These are phyloP conservation scores for Aspergillus ustus DNA, from an alignment of 2,329 filamentous ascomycete genomes.

Conservation along the genomic window DNA sequence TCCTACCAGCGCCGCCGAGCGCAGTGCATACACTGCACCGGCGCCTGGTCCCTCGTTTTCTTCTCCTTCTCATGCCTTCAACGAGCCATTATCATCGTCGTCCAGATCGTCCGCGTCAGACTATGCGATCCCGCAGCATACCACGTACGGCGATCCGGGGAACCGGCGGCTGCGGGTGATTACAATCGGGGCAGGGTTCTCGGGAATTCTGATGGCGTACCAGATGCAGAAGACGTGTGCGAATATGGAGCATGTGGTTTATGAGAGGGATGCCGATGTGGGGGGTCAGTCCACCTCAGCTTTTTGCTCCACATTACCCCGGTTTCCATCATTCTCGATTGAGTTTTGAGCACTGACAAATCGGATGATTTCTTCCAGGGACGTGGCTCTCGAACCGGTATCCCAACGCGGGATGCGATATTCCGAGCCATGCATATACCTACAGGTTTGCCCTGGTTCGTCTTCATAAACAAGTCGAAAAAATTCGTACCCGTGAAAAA, in stretches of 20 bases:
- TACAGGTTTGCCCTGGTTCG: slow-evolving; percentile 6
- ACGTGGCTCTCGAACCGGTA: slow-evolving; percentile 23
- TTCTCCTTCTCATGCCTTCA: too few species aligned
- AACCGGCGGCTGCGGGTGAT: slow-evolving; percentile 10
- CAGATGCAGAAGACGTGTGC: slow-evolving; percentile 8
- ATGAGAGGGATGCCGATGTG: slow-evolving; percentile 14
- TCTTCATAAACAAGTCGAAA: not conserved
- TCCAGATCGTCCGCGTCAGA: not conserved
- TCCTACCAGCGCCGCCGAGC: too few species aligned
- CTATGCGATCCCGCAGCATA: not conserved
- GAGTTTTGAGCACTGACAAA: not conserved
- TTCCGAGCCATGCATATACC: slow-evolving; percentile 11
- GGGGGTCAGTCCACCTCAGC: not conserved
- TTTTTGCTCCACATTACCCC: too few species aligned
- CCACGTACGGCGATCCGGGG: slow-evolving; percentile 5
- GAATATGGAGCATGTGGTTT: slow-evolving; percentile 8
- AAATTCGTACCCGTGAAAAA: too few species aligned
- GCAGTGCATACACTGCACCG: too few species aligned
- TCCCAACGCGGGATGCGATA: slow-evolving; percentile 21
- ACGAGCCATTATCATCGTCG: too few species aligned
- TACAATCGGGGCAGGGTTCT: slow-evolving; percentile 8
- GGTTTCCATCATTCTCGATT: too few species aligned
- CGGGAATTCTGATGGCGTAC: slow-evolving; percentile 12
- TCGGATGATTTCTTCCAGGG: not conserved
- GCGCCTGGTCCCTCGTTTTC: too few species aligned